Evolutionary conservation across 2,329 filamentous ascomycete genomes (phyloP), one percentile per base, ranked within the genome.

Genomic region (Alternaria triticina): DNA sequence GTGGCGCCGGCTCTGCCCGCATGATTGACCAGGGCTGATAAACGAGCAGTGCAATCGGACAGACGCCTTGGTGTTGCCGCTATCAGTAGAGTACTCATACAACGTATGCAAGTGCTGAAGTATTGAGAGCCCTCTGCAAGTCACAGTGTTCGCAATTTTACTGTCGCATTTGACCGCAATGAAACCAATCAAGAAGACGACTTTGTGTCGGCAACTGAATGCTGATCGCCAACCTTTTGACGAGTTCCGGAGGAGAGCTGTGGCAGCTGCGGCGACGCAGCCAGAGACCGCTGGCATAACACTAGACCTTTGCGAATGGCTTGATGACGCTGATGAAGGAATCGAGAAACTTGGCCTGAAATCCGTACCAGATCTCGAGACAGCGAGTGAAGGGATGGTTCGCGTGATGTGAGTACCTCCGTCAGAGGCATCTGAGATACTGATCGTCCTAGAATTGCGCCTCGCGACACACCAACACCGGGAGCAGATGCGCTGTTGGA

Each of bases 301-400:
- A 54, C n/a, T 74, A 11, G 62, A 71, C 44, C n/a, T 72, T 3
- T 69, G 71, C 36, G 69, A 76, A 54, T 76, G 73, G 73, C 59
- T 9, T 23, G 10, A 67, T 40, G 54, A 61, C 15, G 55, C 36
- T 22, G 51, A 44, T 13, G 52, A 61, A 40, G 70, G 68, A 15
- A 10, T 33, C 2, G 69, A 72, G 15, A 12, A 40, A 5, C 30
- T 33, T 33, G 54, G 50, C 6, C 22, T 67, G 6, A 54, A 15
- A 6, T 64, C 61, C 3, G 51, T 65, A 2, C 27, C 51, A 28
- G 61, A 70, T 8, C 51, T 71, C 4, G 61, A 62, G 12, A 5
- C 61, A 4, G 40, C 57, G 22, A 60, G 58, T 15, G 33, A 44
- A 20, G 57, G 64, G 9, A 40, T 59, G 0, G 62, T 75, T 43